Conservation (phyloP, 441 rosid genomes). For the Mallotus repandus region DNA sequence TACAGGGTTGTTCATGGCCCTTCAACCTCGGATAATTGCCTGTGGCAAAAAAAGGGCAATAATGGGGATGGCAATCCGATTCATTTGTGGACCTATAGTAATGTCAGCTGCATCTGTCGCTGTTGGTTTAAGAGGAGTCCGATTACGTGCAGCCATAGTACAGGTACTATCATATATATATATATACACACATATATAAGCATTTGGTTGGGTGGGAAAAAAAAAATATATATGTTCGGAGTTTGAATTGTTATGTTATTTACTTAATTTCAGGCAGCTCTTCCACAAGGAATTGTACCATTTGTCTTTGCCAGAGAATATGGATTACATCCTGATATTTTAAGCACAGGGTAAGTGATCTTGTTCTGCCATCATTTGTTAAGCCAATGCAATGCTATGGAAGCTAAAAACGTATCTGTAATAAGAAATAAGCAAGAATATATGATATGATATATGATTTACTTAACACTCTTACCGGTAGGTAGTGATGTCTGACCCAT, state of each 20-base stretch:
- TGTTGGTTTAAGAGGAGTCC: conserved; percentile 54
- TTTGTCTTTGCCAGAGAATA: conserved; percentile 83
- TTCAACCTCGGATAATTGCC: conserved; percentile 67
- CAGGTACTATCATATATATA: conserved; percentile 38
- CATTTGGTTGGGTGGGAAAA: not conserved
- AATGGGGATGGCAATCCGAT: conserved; percentile 61
- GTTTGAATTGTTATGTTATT: not conserved
- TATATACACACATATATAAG: not conserved
- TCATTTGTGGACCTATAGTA: conserved; percentile 56
- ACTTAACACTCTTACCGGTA: not conserved
- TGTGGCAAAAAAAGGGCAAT: conserved; percentile 69
- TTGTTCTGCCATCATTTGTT: not conserved
- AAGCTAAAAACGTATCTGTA: too few species aligned
- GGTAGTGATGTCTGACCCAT: not conserved
- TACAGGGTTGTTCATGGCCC: conserved; percentile 79
- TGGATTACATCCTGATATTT: conserved; percentile 67
- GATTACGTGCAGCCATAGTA: conserved; percentile 66
- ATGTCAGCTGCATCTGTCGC: conserved; percentile 57
- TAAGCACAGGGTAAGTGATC: conserved; percentile 68
- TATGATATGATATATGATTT: too few species aligned
- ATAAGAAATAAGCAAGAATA: too few species aligned
- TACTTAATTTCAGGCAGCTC: conserved; percentile 55
- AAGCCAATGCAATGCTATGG: too few species aligned
- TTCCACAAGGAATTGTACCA: conserved; percentile 83
- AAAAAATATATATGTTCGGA: too few species aligned